These are phyloP conservation scores for Syncephalastrum racemosum DNA, from an alignment of 371 early-diverging fungal genomes.

Conservation along the genomic window DNA sequence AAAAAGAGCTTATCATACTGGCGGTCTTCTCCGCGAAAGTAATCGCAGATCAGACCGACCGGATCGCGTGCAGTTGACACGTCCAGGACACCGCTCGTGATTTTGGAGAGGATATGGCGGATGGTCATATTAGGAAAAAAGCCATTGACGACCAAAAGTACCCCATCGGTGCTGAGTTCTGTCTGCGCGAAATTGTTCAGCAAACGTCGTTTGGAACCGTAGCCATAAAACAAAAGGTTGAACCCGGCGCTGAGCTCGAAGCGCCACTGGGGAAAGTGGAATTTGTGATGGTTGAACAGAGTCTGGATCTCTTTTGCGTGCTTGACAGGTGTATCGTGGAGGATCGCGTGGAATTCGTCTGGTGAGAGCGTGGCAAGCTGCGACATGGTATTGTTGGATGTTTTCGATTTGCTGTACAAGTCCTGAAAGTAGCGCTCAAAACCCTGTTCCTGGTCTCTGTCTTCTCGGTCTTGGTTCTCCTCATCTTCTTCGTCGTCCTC, in stretches of 20 bases:
- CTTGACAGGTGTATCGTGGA: slow-evolving; percentile 52
- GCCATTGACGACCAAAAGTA: slow-evolving; percentile 81
- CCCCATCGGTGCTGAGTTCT: slow-evolving; percentile 52
- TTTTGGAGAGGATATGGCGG: slow-evolving; percentile 68
- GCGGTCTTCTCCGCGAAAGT: slow-evolving; percentile 55
- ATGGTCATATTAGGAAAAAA: slow-evolving; percentile 77
- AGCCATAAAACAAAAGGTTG: slow-evolving; percentile 87
- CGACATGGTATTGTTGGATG: slow-evolving; percentile 87
- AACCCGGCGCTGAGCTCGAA: slow-evolving; percentile 78
- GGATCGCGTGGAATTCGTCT: slow-evolving; percentile 56
- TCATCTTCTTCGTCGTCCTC: slow-evolving; percentile 26
- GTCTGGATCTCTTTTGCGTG: slow-evolving; percentile 59
- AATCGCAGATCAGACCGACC: slow-evolving; percentile 57
- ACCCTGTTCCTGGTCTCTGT: slow-evolving; percentile 24
- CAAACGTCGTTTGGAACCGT: slow-evolving; percentile 83
- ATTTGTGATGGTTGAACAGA: slow-evolving; percentile 56
- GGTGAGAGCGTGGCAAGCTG: slow-evolving; percentile 69
- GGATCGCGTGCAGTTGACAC: slow-evolving; percentile 54
- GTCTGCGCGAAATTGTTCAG: slow-evolving; percentile 69
- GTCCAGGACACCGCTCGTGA: slow-evolving; percentile 51
- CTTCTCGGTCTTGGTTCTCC: slow-evolving; percentile 31
- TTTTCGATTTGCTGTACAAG: slow-evolving; percentile 54
- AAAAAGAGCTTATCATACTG: slow-evolving; percentile 62
- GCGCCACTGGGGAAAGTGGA: slow-evolving; percentile 79
- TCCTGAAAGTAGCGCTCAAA: slow-evolving; percentile 76